A percentile compares a stretch with the other conserved stretches of the same genome.
These are phyloP conservation scores for Abrus precatorius DNA, from an alignment of 306 rosid species.

Conservation along the genomic window DNA sequence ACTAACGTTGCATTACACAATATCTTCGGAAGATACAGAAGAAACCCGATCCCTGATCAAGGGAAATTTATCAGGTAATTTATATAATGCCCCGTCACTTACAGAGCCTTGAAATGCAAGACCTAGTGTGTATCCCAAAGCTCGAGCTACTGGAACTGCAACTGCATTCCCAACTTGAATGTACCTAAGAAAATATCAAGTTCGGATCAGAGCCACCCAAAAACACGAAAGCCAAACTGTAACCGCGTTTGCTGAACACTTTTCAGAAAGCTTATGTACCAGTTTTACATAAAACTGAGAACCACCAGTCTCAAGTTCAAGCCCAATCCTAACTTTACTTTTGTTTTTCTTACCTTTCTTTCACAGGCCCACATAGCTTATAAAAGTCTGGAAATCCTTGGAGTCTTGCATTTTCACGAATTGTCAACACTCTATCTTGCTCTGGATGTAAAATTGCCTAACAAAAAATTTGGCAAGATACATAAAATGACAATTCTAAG, in stretches of 20 bases:
- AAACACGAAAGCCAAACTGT: neutral
- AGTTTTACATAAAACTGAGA: too few relatives aligned
- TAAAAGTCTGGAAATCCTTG: slow-evolving; percentile 96
- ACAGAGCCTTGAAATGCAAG: slow-evolving; percentile 62
- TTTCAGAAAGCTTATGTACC: too few relatives aligned
- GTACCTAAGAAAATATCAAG: slow-evolving; percentile 59
- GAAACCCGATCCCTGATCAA: slow-evolving; percentile 46
- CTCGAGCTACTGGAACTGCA: slow-evolving; percentile 84
- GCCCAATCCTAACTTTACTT: too few relatives aligned
- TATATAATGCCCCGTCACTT: slow-evolving; percentile 45
- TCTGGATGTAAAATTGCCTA: slow-evolving; percentile 80
- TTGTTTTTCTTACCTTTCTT: slow-evolving; percentile 60
- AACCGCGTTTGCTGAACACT: too few relatives aligned
- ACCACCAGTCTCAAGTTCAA: too few relatives aligned
- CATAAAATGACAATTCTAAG: neutral
- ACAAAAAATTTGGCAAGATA: neutral
- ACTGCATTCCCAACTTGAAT: slow-evolving; percentile 95
- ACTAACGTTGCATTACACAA: slow-evolving; percentile 14
- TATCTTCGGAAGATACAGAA: slow-evolving; percentile 58
- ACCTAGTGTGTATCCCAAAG: slow-evolving; percentile 76
- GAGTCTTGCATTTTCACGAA: slow-evolving; percentile 92
- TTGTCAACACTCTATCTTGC: slow-evolving; percentile 78
- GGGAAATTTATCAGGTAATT: slow-evolving; percentile 66
- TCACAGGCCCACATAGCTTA: slow-evolving; percentile 72
- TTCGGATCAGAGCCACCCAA: neutral